Conservation (phyloP, 192 early-diverging fungal genomes). For the Dimargaris cristalligena region DNA sequence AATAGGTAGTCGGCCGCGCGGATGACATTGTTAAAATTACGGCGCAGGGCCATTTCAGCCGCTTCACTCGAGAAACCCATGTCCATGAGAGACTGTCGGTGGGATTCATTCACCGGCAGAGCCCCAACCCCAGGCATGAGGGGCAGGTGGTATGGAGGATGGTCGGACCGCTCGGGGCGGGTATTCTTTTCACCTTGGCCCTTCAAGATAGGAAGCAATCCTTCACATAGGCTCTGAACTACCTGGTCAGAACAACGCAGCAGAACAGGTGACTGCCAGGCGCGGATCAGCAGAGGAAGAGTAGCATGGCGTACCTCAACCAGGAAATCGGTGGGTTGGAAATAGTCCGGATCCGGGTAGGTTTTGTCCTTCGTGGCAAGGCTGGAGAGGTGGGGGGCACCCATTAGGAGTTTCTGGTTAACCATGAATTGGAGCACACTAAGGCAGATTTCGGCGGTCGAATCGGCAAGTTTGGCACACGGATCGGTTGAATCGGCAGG, state of each 20-base stretch:
- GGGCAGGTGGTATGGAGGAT: slow-evolving; percentile 12
- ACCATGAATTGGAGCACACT: slow-evolving; percentile 46
- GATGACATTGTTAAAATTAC: slow-evolving; percentile 55
- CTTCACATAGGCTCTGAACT: slow-evolving; percentile 39
- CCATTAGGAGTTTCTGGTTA: slow-evolving; percentile 52
- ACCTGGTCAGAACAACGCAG: slow-evolving; percentile 31
- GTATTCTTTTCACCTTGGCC: slow-evolving; percentile 48
- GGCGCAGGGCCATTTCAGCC: slow-evolving; percentile 60
- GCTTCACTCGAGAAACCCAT: slow-evolving; percentile 76
- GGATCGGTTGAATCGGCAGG: neutral
- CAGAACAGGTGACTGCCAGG: slow-evolving; percentile 48
- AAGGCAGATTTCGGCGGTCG: slow-evolving; percentile 35
- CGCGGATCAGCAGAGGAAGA: slow-evolving; percentile 35
- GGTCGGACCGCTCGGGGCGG: slow-evolving; percentile 15
- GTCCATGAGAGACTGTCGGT: slow-evolving; percentile 53
- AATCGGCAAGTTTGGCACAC: slow-evolving; percentile 20
- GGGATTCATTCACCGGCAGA: slow-evolving; percentile 36
- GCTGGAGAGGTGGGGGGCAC: slow-evolving; percentile 46
- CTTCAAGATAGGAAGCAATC: slow-evolving; percentile 49
- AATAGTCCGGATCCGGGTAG: slow-evolving; percentile 34
- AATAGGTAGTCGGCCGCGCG: slow-evolving; percentile 77
- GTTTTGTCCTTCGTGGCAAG: slow-evolving; percentile 38
- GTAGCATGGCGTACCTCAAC: slow-evolving; percentile 39
- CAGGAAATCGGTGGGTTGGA: slow-evolving; percentile 55
- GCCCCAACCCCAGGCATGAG: slow-evolving; percentile 1